Conservation (phyloP, 2,329 filamentous ascomycete species). For the Xylariales sp. region DNA sequence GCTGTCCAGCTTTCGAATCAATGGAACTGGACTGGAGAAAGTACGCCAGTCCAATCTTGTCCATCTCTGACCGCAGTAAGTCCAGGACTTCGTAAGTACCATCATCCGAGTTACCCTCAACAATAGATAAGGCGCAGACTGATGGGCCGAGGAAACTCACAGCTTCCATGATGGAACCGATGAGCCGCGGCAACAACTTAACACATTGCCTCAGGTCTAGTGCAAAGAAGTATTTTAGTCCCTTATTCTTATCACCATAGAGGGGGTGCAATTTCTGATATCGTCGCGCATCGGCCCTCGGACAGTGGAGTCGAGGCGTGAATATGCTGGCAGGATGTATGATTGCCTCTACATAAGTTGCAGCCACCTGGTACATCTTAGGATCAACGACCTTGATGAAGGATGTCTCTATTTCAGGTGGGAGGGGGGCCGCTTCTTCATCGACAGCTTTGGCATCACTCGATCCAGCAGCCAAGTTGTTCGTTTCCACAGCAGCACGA, state of each 20-base stretch:
- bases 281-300: conserved; percentile 10
- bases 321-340: conserved; percentile 17
- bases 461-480: background rate
- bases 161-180: conserved; percentile 47
- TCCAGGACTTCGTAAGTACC: conserved; percentile 47
- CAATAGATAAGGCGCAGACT: conserved; percentile 48
- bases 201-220: conserved; percentile 44
- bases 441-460: background rate
- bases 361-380: conserved; percentile 2
- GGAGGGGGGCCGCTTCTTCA: background rate
- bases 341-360: conserved; percentile 23
- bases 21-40: conserved; percentile 36
- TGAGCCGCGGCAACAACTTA: conserved; percentile 41
- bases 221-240: conserved; percentile 44
- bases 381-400: background rate
- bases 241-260: background rate
- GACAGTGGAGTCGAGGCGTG: conserved; percentile 23
- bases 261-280: conserved; percentile 16
- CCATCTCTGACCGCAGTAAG: conserved; percentile 33
- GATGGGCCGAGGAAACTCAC: conserved; percentile 45
- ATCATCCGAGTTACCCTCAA: conserved; percentile 52
- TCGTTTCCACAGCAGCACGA: no score
- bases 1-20: conserved; percentile 36
- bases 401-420: background rate
- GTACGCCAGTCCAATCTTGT: conserved; percentile 33